phyloP scores from a whole-genome alignment of 1,284 basidiomycete genomes.

The Athelia psychrophila region DNA sequence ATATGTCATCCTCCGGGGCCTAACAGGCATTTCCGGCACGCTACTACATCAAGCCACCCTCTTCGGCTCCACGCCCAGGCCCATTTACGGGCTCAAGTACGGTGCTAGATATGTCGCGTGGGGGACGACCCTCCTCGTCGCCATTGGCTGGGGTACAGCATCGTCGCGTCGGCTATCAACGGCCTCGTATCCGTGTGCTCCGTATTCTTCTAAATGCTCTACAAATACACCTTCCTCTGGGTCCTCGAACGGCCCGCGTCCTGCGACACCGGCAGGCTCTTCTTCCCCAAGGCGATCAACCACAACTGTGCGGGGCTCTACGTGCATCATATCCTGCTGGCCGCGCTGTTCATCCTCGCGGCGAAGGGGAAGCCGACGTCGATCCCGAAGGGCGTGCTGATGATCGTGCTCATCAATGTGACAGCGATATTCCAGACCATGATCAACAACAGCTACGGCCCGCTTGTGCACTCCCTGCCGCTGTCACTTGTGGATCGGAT shows the following conservation, averaged over 20 bases:
- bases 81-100: slow-evolving; percentile 78
- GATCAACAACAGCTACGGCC: slow-evolving; percentile 68
- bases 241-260: slow-evolving; percentile 71
- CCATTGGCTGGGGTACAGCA: slow-evolving; percentile 86
- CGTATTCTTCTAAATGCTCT: slow-evolving; percentile 80
- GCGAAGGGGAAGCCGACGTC: slow-evolving; percentile 51
- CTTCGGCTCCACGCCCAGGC: slow-evolving; percentile 88
- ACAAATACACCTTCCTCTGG: slow-evolving; percentile 90
- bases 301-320: slow-evolving; percentile 93
- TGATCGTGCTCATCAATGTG: slow-evolving; percentile 79
- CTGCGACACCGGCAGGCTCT: slow-evolving; percentile 89
- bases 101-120: slow-evolving; percentile 65
- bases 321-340: slow-evolving; percentile 79
- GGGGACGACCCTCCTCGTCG: slow-evolving; percentile 84
- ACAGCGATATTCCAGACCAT: slow-evolving; percentile 69
- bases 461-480: slow-evolving; percentile 66
- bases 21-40: slow-evolving; percentile 70
- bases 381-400: slow-evolving; percentile 73
- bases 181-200: slow-evolving; percentile 86
- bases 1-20: slow-evolving; percentile 65
- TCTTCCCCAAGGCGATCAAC: slow-evolving; percentile 93
- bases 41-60: slow-evolving; percentile 85
- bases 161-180: slow-evolving; percentile 94
- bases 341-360: slow-evolving; percentile 87
- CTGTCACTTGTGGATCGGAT: slow-evolving; percentile 74